Evolutionary conservation across 1,284 basidiomycete species (phyloP).

Genomic region (Afroboletus lepidellus): DNA sequence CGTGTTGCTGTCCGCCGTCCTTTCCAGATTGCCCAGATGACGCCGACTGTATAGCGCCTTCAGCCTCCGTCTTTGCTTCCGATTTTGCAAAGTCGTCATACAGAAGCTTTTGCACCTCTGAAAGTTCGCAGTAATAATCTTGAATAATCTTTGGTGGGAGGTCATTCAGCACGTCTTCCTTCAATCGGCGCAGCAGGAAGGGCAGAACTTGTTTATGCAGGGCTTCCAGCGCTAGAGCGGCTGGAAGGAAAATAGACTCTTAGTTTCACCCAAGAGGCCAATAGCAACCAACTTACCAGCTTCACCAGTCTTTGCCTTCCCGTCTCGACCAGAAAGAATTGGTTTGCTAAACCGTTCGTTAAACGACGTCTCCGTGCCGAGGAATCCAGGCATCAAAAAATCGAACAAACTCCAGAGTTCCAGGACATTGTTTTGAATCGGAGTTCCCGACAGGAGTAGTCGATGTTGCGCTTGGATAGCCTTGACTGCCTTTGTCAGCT

Average conservation of each 20-base stretch:
- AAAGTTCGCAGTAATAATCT: slow-evolving; percentile 98
- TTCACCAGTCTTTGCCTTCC: slow-evolving; percentile 93
- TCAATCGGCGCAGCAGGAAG: slow-evolving; percentile 93
- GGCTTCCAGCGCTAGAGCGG: slow-evolving; percentile 90
- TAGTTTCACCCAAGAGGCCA: slow-evolving; percentile 1
- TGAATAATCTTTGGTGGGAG: slow-evolving; percentile 99
- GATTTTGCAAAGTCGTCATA: slow-evolving; percentile 93
- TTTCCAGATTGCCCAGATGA: slow-evolving; percentile 40
- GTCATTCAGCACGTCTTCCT: slow-evolving; percentile 96
- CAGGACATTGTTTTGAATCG: slow-evolving; percentile 98
- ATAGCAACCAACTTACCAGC: slow-evolving; percentile 59
- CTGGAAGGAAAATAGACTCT: slow-evolving; percentile 39
- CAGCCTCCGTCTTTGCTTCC: slow-evolving; percentile 64
- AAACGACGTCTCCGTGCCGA: slow-evolving; percentile 94
- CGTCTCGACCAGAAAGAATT: slow-evolving; percentile 92
- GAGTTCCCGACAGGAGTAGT: slow-evolving; percentile 93
- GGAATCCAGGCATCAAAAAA: slow-evolving; percentile 98
- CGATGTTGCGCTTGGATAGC: slow-evolving; percentile 88
- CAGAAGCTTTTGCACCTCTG: slow-evolving; percentile 87
- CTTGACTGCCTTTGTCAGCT: slow-evolving; percentile 96
- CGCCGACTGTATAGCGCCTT: slow-evolving; percentile 56
- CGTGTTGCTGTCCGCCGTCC: slow-evolving; percentile 68
- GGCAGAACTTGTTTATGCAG: slow-evolving; percentile 99
- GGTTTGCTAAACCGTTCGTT: slow-evolving; percentile 97
- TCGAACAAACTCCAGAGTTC: slow-evolving; percentile 99